A percentile compares a stretch with the other conserved stretches of the same genome.
These are phyloP conservation scores for Termitomyces bulborhizus DNA, from an alignment of 768 basidiomycete genomes.

Conservation along the genomic window DNA sequence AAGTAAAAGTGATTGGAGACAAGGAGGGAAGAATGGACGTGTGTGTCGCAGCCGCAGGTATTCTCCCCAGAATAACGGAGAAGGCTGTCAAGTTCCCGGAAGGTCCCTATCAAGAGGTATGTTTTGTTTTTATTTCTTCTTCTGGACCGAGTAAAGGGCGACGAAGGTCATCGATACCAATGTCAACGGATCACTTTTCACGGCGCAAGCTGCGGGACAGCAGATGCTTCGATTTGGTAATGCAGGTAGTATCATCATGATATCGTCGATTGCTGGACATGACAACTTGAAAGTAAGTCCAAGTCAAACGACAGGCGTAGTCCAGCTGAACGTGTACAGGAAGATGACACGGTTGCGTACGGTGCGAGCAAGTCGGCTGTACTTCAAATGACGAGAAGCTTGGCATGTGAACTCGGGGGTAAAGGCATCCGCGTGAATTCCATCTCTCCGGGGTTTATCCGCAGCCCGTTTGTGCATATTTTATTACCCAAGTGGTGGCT, in stretches of 20 bases:
- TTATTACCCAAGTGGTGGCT: not conserved
- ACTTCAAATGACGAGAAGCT: constrained; percentile 70
- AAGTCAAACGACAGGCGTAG: no score
- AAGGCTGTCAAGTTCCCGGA: constrained; percentile 61
- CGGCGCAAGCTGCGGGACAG: constrained; percentile 57
- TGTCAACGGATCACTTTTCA: constrained; percentile 53
- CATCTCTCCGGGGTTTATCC: constrained; percentile 70
- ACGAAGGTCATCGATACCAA: constrained; percentile 62
- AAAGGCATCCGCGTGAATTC: constrained; percentile 67
- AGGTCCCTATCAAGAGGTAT: constrained; percentile 51
- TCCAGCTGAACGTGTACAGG: not conserved
- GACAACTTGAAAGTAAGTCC: constrained; percentile 16
- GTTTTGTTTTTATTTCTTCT: not conserved
- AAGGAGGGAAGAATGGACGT: constrained; percentile 67
- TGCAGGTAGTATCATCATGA: constrained; percentile 53
- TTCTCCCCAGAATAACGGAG: constrained; percentile 40
- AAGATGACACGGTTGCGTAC: constrained; percentile 31
- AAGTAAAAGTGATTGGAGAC: constrained; percentile 53
- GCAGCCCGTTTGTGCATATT: constrained; percentile 42
- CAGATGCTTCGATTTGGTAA: constrained; percentile 52
- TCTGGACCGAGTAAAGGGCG: not conserved
- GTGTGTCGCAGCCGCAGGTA: constrained; percentile 72
- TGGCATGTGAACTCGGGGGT: constrained; percentile 71
- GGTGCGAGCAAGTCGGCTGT: constrained; percentile 73
- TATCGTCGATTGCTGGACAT: constrained; percentile 58